phyloP scores from a whole-genome alignment of 768 basidiomycete species.

The Lactarius sp. region DNA sequence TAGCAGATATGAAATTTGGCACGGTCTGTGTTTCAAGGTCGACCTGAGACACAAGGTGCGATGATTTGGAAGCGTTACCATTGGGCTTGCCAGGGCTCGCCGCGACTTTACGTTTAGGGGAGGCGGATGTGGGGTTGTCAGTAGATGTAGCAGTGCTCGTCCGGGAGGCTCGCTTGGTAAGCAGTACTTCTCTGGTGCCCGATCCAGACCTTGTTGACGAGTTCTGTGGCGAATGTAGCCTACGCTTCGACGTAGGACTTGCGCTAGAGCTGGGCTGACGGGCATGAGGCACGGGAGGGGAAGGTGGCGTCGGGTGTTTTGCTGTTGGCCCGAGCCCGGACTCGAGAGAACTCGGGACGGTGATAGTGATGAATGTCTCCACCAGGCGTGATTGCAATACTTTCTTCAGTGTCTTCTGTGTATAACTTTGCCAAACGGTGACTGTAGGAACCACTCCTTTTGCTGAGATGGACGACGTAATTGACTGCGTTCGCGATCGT shows the following conservation, averaged over 20 bases:
- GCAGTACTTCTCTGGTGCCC: constrained; percentile 9
- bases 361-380: constrained; percentile 68
- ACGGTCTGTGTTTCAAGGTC: constrained; percentile 26
- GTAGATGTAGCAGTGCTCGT: not conserved
- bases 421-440: constrained; percentile 47
- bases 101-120: constrained; percentile 4
- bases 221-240: not conserved
- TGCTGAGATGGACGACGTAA: constrained; percentile 14
- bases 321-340: not conserved
- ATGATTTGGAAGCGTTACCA: constrained; percentile 10
- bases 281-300: not conserved
- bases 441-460: constrained; percentile 27
- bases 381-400: constrained; percentile 68
- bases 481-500: constrained; percentile 18
- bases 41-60: constrained; percentile 5
- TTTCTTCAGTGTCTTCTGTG: constrained; percentile 64
- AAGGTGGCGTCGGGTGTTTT: constrained; percentile 4
- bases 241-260: constrained; percentile 12
- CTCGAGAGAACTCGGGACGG: constrained; percentile 30
- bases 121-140: constrained; percentile 1
- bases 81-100: not conserved
- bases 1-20: constrained; percentile 71
- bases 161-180: constrained; percentile 4
- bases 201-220: constrained; percentile 1
- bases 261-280: constrained; percentile 9